phyloP scores from a whole-genome alignment of 768 basidiomycete species.

The Boletales sp. region DNA sequence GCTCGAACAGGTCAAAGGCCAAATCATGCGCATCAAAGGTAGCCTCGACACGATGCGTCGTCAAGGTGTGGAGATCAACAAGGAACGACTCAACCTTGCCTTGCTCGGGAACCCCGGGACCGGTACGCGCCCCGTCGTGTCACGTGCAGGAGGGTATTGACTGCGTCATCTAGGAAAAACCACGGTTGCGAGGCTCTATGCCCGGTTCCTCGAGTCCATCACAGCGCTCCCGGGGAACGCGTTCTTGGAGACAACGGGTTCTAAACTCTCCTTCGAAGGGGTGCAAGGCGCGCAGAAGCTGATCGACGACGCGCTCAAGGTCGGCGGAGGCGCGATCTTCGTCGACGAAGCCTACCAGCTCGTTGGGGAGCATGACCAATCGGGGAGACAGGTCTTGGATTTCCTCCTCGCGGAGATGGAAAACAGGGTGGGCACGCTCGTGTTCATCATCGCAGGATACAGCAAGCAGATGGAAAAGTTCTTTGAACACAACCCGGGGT shows the following conservation, averaged over 20 bases:
- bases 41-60: constrained; percentile 56
- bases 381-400: constrained; percentile 60
- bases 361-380: constrained; percentile 43
- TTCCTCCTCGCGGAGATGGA: constrained; percentile 76
- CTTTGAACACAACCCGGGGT: constrained; percentile 72
- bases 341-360: constrained; percentile 76
- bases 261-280: constrained; percentile 56
- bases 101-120: constrained; percentile 74
- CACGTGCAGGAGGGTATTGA: background rate
- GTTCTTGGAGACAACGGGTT: constrained; percentile 64
- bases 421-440: constrained; percentile 58
- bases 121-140: constrained; percentile 37
- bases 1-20: constrained; percentile 59
- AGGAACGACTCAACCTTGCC: constrained; percentile 58
- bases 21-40: constrained; percentile 56
- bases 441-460: constrained; percentile 74
- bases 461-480: constrained; percentile 73
- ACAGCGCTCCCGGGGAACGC: constrained; percentile 48
- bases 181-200: constrained; percentile 64
- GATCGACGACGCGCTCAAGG: constrained; percentile 47
- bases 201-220: constrained; percentile 57
- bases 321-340: constrained; percentile 66
- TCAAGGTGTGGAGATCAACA: constrained; percentile 48
- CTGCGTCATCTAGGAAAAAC: constrained; percentile 51
- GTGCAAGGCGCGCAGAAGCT: constrained; percentile 49